These are phyloP conservation scores for Sisymbrium altissimum DNA, from an alignment of 345 rosid genomes.

Conservation along the genomic window DNA sequence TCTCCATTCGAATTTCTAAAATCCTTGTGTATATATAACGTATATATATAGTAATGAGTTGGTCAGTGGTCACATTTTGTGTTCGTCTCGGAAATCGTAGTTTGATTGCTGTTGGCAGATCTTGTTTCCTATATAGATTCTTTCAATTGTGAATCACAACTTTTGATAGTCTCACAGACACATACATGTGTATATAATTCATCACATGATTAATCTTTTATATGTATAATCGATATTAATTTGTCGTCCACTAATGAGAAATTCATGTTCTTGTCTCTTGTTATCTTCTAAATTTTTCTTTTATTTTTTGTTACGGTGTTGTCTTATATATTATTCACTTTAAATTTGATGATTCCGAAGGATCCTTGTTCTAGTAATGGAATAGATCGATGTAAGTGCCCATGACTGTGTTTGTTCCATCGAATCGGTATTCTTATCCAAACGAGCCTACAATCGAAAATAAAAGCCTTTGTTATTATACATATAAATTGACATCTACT, in stretches of 20 bases:
- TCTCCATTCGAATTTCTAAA: neutral
- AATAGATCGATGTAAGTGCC: conserved; percentile 2
- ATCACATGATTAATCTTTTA: neutral
- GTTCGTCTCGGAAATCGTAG: neutral
- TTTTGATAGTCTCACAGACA: neutral
- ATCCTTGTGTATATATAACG: neutral
- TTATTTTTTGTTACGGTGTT: neutral
- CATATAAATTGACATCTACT: conserved; percentile 7
- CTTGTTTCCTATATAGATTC: conserved; percentile 2
- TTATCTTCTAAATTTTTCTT: neutral
- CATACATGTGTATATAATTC: neutral
- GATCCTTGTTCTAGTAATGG: conserved; percentile 7
- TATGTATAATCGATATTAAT: neutral
- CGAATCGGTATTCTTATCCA: conserved; percentile 33
- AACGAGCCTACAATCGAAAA: neutral
- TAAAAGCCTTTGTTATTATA: neutral
- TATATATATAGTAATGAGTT: neutral
- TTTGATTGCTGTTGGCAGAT: neutral
- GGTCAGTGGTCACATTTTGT: neutral
- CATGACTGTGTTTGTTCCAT: conserved; percentile 28
- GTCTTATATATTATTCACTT: conserved; percentile 13
- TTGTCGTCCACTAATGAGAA: neutral
- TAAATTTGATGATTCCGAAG: neutral
- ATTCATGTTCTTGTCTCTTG: neutral
- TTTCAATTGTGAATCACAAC: neutral